These are phyloP conservation scores for Rhizopus delemar DNA, from an alignment of 371 early-diverging fungal species.

Conservation along the genomic window DNA sequence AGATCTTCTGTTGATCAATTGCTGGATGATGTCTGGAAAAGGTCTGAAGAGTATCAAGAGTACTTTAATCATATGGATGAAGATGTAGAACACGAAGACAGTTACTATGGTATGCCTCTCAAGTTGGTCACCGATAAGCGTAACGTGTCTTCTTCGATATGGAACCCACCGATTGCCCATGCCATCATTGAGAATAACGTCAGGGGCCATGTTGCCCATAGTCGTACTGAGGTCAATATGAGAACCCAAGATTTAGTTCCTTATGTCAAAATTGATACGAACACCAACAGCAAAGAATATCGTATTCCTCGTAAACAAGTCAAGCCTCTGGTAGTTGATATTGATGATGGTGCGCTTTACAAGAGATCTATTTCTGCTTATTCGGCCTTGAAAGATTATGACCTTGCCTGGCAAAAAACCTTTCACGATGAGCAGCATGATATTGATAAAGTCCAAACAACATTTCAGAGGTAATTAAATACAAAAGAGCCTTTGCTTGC, in stretches of 20 bases:
- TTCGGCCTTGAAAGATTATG: slow-evolving; percentile 21
- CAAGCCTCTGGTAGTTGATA: slow-evolving; percentile 7
- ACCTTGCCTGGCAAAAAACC: slow-evolving; percentile 29
- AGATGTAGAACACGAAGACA: neutral
- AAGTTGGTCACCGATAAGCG: neutral
- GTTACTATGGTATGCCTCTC: neutral
- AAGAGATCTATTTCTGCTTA: slow-evolving; percentile 23
- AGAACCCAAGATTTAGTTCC: slow-evolving; percentile 11
- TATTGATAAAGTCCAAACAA: slow-evolving; percentile 26
- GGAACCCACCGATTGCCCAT: neutral
- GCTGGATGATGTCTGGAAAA: slow-evolving; percentile 25
- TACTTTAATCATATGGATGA: slow-evolving; percentile 8
- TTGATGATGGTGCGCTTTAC: slow-evolving; percentile 22
- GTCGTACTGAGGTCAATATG: slow-evolving; percentile 19
- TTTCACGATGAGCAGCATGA: slow-evolving; percentile 31
- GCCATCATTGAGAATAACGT: neutral
- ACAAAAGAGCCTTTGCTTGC: neutral
- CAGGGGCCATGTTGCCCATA: slow-evolving; percentile 1
- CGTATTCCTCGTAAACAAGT: neutral
- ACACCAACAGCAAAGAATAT: neutral
- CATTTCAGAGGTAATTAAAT: slow-evolving; percentile 31
- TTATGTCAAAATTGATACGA: slow-evolving; percentile 7
- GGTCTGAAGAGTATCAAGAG: slow-evolving; percentile 25
- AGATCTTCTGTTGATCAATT: slow-evolving; percentile 10
- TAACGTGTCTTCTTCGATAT: slow-evolving; percentile 1